A percentile compares a stretch with the other conserved stretches of the same genome.
phyloP scores from a whole-genome alignment of 441 rosid genomes.

The Arabidopsis hybrid region DNA sequence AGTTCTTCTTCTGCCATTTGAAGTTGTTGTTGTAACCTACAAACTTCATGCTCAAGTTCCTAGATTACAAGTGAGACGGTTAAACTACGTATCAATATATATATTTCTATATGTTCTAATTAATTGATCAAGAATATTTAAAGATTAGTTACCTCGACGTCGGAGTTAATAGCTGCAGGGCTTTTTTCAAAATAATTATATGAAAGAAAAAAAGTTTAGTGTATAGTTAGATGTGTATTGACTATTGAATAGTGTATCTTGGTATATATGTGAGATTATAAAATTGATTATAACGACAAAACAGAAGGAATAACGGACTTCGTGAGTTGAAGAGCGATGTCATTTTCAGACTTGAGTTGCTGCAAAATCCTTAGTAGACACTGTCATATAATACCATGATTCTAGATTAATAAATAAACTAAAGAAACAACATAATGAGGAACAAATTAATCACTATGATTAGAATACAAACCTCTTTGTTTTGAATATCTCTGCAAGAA shows the following conservation, averaged over 20 bases:
- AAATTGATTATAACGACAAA: conserved; percentile 17
- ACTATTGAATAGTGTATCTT: background rate
- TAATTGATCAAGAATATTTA: background rate
- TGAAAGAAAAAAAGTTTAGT: background rate
- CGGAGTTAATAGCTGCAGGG: conserved; percentile 42
- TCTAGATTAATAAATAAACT: conserved; percentile 1
- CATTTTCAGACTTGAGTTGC: conserved; percentile 62
- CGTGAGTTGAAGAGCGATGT: conserved; percentile 56
- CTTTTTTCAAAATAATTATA: conserved; percentile 12
- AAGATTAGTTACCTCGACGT: conserved; percentile 42
- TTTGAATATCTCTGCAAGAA: conserved; percentile 46
- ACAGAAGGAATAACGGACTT: conserved; percentile 50
- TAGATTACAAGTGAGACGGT: conserved; percentile 1
- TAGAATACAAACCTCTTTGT: conserved; percentile 53
- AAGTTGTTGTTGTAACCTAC: conserved; percentile 51
- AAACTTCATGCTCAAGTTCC: conserved; percentile 48
- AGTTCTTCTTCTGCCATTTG: conserved; percentile 47
- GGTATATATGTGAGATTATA: background rate
- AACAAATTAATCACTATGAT: background rate
- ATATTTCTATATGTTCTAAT: background rate
- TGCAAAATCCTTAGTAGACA: conserved; percentile 54
- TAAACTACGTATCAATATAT: background rate
- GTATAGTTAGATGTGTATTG: background rate
- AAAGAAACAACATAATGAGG: background rate
- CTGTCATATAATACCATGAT: conserved; percentile 43